Percentiles rank a stretch among this genome's conserved stretches.
phyloP scores from a whole-genome alignment of 2,329 filamentous ascomycete genomes.

The Trichoderma guizhouense region DNA sequence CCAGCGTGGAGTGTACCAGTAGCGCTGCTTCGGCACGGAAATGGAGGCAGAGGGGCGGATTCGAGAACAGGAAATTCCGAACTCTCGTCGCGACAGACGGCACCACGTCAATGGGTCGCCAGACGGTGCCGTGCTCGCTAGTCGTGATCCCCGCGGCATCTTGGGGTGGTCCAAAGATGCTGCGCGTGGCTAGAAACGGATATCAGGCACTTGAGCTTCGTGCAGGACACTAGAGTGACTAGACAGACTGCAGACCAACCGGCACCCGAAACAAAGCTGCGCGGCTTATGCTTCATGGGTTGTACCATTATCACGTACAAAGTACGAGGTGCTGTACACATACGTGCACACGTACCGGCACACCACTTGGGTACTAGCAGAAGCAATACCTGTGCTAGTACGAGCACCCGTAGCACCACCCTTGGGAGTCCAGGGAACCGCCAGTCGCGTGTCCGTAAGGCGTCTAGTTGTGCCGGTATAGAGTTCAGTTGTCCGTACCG shows the following conservation, averaged over 20 bases:
- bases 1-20: not conserved
- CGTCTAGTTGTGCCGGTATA: not conserved
- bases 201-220: constrained; percentile 4
- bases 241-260: not conserved
- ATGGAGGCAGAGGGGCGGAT: not conserved
- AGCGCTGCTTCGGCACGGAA: not conserved
- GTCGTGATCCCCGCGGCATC: not conserved
- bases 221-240: not conserved
- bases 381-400: not conserved
- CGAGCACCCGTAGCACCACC: not conserved
- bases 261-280: constrained; percentile 3
- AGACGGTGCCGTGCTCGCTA: not conserved
- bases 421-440: not conserved
- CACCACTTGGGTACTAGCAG: not conserved
- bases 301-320: not conserved
- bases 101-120: not conserved
- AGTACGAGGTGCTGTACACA: not conserved
- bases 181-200: constrained; percentile 9
- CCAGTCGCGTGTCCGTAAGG: not conserved
- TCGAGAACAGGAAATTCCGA: not conserved
- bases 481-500: constrained; percentile 9
- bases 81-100: not conserved
- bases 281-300: not conserved
- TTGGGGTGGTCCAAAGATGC: not conserved
- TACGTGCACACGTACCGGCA: not conserved